Base-by-base conservation (phyloP, 2,329 filamentous ascomycete species). In the Fusarium burgessii region DNA sequence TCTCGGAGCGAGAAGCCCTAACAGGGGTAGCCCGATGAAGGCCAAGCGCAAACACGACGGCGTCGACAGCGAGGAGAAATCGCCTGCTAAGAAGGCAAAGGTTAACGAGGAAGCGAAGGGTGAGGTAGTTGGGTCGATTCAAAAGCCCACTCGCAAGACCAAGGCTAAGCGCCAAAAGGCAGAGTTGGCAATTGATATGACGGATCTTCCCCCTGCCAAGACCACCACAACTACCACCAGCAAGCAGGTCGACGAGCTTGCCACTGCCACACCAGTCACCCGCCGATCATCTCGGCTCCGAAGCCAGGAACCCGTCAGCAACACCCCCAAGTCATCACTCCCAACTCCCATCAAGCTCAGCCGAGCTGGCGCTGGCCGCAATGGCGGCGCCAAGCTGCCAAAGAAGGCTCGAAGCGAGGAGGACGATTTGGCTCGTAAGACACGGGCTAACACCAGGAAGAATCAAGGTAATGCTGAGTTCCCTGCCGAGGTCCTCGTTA, bases 381-480 rank as follows among this genome's bases (percentile, higher is more conserved):
- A 64, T 23, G 58, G 60, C 15, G 72, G 68, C 14, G 47, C 62
- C 73, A 9, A 73, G 57, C 29, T 73, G 77, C 29, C 77, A 15
- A 63, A 63, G 62, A 63, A 63, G 60, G 33, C 59, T 57, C 58
- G 77, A 23, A 78, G 65, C 42, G 76, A 78, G 45, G 77, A 80
- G 49, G 78, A 80, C 43, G 78, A 81, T 41, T 60, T 80, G 52
- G 77, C 72, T 6, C 71, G 76, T 35, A 77, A 79, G 70, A 82
- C 80, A 10, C 77, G 77, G 25, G 59, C 66, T 54, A 82, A 82
- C 66, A 82, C 80, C 54, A 74, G 70, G 58, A 77, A 68, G 66
- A 82, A 82, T 70, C 80, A 71, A 75, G 80, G 79, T 25, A 74
- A 77, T 43, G 76, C 80, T 18, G 78, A 80, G 73, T 78, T 78